These are phyloP conservation scores for Leptodontidium sp. DNA, from an alignment of 2,329 filamentous ascomycete genomes.

Conservation along the genomic window DNA sequence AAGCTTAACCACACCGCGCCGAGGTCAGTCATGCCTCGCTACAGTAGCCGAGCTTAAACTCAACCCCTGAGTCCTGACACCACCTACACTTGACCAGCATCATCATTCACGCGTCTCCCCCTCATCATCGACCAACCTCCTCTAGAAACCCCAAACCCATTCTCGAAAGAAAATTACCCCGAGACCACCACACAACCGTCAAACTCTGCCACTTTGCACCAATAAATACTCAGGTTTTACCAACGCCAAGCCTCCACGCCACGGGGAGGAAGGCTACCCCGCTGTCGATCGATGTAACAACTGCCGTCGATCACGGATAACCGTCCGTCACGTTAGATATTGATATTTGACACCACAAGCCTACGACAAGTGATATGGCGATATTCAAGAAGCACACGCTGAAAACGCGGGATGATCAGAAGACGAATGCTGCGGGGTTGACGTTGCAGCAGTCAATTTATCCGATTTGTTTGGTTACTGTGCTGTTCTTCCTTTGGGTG, in stretches of 20 bases:
- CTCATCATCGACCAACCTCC: too few species aligned
- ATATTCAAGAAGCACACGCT: conserved; percentile 36
- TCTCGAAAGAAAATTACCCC: too few species aligned
- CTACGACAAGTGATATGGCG: conserved; percentile 16
- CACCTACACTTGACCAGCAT: too few species aligned
- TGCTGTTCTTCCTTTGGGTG: conserved; percentile 71
- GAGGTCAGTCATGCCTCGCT: too few species aligned
- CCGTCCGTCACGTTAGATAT: neutral
- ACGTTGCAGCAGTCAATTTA: conserved; percentile 72
- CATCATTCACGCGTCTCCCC: too few species aligned
- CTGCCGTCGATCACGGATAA: neutral
- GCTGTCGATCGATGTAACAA: conserved; percentile 16
- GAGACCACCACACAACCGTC: too few species aligned
- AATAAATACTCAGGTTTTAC: too few species aligned
- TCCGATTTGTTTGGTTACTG: conserved; percentile 71
- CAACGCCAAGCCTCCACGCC: neutral
- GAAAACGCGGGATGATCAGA: conserved; percentile 50
- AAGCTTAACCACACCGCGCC: too few species aligned
- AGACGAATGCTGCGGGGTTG: conserved; percentile 66
- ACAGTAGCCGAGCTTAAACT: too few species aligned
- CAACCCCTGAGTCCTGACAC: too few species aligned
- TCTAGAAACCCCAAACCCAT: too few species aligned
- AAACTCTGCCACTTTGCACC: too few species aligned
- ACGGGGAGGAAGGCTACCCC: conserved; percentile 12
- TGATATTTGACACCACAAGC: neutral